Conservation (phyloP, 1,284 basidiomycete genomes). For the Leccinum fuscescens region DNA sequence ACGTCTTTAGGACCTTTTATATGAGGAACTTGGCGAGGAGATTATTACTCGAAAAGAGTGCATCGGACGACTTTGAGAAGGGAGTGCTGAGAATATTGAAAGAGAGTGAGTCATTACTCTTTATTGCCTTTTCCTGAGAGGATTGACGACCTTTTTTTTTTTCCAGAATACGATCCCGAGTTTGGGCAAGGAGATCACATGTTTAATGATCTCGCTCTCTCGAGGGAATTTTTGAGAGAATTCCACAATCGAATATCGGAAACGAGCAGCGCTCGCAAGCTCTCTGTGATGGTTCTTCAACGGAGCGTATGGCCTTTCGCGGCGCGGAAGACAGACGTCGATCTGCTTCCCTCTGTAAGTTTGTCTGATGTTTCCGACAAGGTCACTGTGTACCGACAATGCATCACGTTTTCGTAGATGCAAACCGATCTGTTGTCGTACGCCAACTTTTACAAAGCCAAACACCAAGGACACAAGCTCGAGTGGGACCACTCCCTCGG, state of each 20-base stretch:
- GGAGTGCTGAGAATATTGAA: conserved; percentile 87
- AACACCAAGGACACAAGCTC: conserved; percentile 72
- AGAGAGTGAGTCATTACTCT: conserved; percentile 55
- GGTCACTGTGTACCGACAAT: neutral
- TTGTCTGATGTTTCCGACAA: neutral
- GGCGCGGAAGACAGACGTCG: conserved; percentile 46
- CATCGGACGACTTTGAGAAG: conserved; percentile 90
- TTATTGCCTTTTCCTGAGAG: neutral
- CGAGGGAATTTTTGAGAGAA: conserved; percentile 63
- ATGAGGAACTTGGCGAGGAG: conserved; percentile 88
- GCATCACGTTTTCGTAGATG: conserved; percentile 50
- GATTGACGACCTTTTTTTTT: conserved; percentile 1
- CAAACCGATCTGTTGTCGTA: conserved; percentile 65
- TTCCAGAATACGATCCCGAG: conserved; percentile 79
- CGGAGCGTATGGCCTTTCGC: conserved; percentile 76
- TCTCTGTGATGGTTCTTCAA: conserved; percentile 72
- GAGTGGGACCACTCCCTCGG: conserved; percentile 85
- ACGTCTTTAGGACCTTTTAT: conserved; percentile 95
- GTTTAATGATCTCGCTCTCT: conserved; percentile 84
- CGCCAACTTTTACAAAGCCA: conserved; percentile 67
- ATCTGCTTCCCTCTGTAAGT: conserved; percentile 54
- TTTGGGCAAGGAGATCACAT: conserved; percentile 88
- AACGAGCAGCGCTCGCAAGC: conserved; percentile 38
- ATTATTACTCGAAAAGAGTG: conserved; percentile 81
- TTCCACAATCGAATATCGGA: conserved; percentile 44